Conservation (phyloP, 345 rosid species). For the Melaleuca alternifolia region DNA sequence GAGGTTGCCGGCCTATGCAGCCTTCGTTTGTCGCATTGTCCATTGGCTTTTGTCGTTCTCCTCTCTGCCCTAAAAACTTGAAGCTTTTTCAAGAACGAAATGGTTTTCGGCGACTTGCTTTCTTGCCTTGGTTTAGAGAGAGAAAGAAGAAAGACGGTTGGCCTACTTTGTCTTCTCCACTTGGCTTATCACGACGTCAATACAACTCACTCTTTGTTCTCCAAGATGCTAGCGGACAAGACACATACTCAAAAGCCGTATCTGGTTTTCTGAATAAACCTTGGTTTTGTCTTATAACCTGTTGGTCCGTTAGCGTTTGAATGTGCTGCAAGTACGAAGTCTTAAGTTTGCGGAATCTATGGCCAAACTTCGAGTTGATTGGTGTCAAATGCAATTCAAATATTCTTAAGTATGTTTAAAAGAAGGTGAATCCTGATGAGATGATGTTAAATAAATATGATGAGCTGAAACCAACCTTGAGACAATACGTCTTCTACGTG, state of each 20-base stretch:
- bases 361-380: not conserved
- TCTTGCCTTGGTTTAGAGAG: not conserved
- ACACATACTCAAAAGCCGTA: not conserved
- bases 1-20: not conserved
- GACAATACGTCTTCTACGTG: not conserved
- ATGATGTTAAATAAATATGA: not conserved
- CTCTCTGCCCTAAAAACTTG: not conserved
- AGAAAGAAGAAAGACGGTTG: not conserved
- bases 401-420: not conserved
- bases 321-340: not conserved
- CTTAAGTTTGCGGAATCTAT: not conserved
- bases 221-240: not conserved
- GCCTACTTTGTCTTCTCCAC: not conserved
- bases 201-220: not conserved
- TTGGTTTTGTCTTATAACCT: not conserved
- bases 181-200: not conserved
- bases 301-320: not conserved
- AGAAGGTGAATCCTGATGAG: not conserved
- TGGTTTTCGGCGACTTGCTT: not conserved
- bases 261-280: not conserved
- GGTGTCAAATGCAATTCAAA: not conserved
- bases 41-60: not conserved
- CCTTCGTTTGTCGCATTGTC: not conserved
- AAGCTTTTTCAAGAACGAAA: not conserved
- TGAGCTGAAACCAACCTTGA: not conserved